Evolutionary conservation across 2,329 filamentous ascomycete species (phyloP).

Genomic region (Elsinoe australis): DNA sequence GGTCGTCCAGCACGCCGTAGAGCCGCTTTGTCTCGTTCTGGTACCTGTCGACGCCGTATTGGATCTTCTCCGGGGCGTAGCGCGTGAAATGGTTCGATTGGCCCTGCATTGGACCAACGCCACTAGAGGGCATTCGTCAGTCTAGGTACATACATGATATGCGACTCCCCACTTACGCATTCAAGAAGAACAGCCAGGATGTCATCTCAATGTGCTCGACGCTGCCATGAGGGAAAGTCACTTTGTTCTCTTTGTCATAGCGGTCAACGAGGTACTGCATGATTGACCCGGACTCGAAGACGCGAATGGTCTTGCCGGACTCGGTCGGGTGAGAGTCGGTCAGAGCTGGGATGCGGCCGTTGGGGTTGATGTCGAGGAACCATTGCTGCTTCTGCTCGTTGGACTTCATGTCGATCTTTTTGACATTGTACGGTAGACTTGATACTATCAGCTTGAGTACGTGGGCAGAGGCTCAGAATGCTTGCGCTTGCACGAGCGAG

Average conservation of each 20-base stretch:
- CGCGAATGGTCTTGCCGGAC: constrained; percentile 71
- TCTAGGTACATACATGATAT: background rate
- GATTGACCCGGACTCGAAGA: constrained; percentile 81
- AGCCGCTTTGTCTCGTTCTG: constrained; percentile 75
- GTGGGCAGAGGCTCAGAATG: too few relatives aligned
- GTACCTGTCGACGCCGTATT: constrained; percentile 77
- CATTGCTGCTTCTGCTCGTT: constrained; percentile 77
- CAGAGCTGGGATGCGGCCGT: constrained; percentile 81
- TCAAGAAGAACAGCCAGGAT: constrained; percentile 67
- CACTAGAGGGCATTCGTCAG: background rate
- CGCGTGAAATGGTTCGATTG: constrained; percentile 78
- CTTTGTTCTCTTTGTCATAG: constrained; percentile 74
- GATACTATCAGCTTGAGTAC: background rate
- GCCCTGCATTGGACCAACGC: constrained; percentile 39
- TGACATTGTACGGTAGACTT: constrained; percentile 66
- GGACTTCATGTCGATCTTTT: constrained; percentile 62
- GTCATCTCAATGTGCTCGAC: constrained; percentile 67
- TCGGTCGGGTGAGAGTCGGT: constrained; percentile 68
- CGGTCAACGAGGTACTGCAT: constrained; percentile 72
- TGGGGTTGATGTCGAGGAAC: constrained; percentile 89
- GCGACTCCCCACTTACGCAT: constrained; percentile 46
- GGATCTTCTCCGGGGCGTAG: constrained; percentile 74
- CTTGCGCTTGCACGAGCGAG: background rate
- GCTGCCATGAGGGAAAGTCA: constrained; percentile 66
- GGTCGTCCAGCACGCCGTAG: constrained; percentile 67